Evolutionary conservation across 1,139 yeast species (phyloP).

Genomic region (Kazachstania sp.): DNA sequence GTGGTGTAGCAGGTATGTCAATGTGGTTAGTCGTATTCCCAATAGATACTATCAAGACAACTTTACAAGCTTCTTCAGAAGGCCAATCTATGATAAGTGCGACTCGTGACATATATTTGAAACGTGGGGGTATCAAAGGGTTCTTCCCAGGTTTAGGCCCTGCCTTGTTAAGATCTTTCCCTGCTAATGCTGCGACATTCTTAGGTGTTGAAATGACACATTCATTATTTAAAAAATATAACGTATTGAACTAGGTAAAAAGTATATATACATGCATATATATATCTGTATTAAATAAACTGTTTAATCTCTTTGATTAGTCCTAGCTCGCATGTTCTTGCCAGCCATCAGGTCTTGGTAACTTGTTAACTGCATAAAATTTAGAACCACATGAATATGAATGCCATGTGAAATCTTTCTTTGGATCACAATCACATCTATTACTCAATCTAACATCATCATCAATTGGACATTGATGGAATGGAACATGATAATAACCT

Average conservation of each 20-base stretch:
- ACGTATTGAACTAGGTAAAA: constrained; percentile 5
- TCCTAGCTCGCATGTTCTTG: constrained; percentile 30
- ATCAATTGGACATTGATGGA: constrained; percentile 73
- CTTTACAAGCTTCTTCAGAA: constrained; percentile 57
- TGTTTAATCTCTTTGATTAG: not conserved
- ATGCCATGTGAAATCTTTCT: constrained; percentile 75
- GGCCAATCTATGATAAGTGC: constrained; percentile 55
- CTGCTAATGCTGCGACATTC: constrained; percentile 97
- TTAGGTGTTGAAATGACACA: constrained; percentile 89
- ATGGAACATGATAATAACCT: constrained; percentile 79
- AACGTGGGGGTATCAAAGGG: constrained; percentile 75
- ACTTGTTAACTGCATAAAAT: constrained; percentile 54
- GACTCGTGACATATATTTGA: constrained; percentile 49
- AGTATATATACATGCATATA: too few relatives aligned
- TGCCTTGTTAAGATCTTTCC: constrained; percentile 89
- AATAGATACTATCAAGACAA: constrained; percentile 87
- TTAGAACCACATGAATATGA: constrained; percentile 78
- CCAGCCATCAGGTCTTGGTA: constrained; percentile 73
- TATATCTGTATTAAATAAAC: constrained; percentile 1
- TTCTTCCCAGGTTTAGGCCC: constrained; percentile 98
- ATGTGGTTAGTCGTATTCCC: constrained; percentile 99
- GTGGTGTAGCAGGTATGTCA: constrained; percentile 91
- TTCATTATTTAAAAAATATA: constrained; percentile 45
- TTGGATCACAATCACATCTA: constrained; percentile 66
- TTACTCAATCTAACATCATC: constrained; percentile 42